phyloP scores from a whole-genome alignment of 345 rosid species.

The Rhizophora mangle region DNA sequence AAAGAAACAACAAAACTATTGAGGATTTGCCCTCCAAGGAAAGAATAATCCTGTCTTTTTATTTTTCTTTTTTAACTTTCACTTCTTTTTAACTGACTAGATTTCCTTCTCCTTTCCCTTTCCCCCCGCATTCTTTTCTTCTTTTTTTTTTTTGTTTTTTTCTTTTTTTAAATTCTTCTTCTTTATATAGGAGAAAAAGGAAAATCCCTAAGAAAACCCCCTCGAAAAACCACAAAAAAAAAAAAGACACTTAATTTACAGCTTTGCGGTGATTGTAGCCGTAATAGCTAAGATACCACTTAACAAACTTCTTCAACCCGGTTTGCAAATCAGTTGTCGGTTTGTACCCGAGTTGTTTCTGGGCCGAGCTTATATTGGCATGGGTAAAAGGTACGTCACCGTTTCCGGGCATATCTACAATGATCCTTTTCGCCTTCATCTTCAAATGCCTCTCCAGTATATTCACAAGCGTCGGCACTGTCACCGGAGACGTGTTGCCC shows the following conservation, averaged over 20 bases:
- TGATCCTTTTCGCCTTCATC: constrained; percentile 15
- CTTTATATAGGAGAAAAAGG: background rate
- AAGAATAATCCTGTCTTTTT: constrained; percentile 7
- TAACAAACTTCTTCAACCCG: constrained; percentile 28
- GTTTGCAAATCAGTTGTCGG: constrained; percentile 28
- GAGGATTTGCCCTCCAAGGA: constrained; percentile 5
- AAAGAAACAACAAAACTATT: background rate
- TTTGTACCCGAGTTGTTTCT: constrained; percentile 22
- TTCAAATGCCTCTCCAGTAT: constrained; percentile 25
- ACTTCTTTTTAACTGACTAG: background rate
- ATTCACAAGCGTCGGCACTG: constrained; percentile 20
- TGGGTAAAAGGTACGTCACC: constrained; percentile 31
- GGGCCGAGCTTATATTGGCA: constrained; percentile 22
- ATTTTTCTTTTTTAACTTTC: background rate
- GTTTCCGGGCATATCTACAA: constrained; percentile 29
- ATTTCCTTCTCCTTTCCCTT: background rate
- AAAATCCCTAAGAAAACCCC: background rate
- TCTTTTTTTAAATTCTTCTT: background rate
- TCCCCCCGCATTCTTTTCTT: background rate
- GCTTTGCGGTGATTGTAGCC: constrained; percentile 26
- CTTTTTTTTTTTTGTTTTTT: background rate
- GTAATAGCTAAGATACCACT: constrained; percentile 24
- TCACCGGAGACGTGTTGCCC: constrained; percentile 29
- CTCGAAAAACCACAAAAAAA: background rate
- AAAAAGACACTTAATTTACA: constrained; percentile 8